These are phyloP conservation scores for Linnemannia elongata DNA, from an alignment of 192 early-diverging fungal species.

Conservation along the genomic window DNA sequence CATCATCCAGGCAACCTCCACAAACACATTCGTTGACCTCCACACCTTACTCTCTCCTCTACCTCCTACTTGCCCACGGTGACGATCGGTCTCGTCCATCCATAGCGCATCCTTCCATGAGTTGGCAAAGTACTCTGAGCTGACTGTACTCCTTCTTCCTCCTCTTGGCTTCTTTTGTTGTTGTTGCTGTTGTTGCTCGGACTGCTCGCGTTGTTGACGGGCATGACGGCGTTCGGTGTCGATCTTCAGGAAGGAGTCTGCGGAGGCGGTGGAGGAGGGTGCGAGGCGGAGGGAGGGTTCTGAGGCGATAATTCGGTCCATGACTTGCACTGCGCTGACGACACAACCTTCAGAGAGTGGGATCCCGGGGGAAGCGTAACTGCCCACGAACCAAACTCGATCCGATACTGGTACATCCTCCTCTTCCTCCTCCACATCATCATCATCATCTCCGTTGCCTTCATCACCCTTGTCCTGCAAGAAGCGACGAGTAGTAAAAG, in stretches of 20 bases:
- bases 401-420: conserved; percentile 32
- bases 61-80: background rate
- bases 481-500: background rate
- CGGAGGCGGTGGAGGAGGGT: background rate
- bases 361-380: conserved; percentile 71
- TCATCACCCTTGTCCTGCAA: background rate
- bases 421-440: background rate
- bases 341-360: conserved; percentile 75
- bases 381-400: conserved; percentile 67
- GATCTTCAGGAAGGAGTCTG: conserved; percentile 12
- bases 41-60: background rate
- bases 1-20: conserved; percentile 39
- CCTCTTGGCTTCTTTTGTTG: background rate
- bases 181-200: background rate
- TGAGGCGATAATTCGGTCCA: conserved; percentile 46
- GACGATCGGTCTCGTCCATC: background rate
- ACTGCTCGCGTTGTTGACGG: conserved; percentile 12
- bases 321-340: conserved; percentile 63
- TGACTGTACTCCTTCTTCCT: background rate
- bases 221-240: conserved; percentile 4
- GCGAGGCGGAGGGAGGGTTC: conserved; percentile 14
- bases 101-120: conserved; percentile 27
- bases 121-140: conserved; percentile 8
- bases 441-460: background rate
- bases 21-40: conserved; percentile 18